A percentile compares a stretch with the other conserved stretches of the same genome.
phyloP scores from a whole-genome alignment of 2,329 filamentous ascomycete species.

The Fusarium sp. region DNA sequence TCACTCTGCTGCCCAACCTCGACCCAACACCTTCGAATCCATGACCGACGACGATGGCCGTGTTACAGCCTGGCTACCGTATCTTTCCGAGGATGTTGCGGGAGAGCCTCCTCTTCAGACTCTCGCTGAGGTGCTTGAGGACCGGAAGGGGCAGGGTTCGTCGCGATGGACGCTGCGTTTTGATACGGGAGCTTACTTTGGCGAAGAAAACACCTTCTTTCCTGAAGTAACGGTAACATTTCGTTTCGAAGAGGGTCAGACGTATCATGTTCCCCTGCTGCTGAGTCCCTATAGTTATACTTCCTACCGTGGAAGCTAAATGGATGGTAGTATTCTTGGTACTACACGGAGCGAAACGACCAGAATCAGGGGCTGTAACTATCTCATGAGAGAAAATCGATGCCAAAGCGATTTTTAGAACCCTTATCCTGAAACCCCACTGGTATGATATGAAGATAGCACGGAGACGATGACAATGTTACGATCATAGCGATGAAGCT shows the following conservation, averaged over 20 bases:
- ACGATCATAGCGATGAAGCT: slow-evolving; percentile 32
- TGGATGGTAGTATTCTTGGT: background rate
- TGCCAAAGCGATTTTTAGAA: background rate
- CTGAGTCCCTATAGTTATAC: slow-evolving; percentile 82
- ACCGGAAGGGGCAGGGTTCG: slow-evolving; percentile 50
- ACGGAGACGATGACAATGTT: slow-evolving; percentile 15
- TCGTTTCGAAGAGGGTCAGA: slow-evolving; percentile 64
- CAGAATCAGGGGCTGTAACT: background rate
- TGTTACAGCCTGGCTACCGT: slow-evolving; percentile 72
- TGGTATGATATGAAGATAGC: slow-evolving; percentile 4
- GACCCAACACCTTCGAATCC: slow-evolving; percentile 66
- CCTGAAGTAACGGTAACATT: slow-evolving; percentile 66
- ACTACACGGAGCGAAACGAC: background rate
- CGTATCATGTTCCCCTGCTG: slow-evolving; percentile 82
- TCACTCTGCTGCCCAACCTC: slow-evolving; percentile 25
- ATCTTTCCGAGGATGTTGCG: slow-evolving; percentile 57
- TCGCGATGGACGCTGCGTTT: slow-evolving; percentile 75
- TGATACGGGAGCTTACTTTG: slow-evolving; percentile 77
- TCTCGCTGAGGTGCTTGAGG: slow-evolving; percentile 62
- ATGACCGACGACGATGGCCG: slow-evolving; percentile 80
- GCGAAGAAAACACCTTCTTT: slow-evolving; percentile 67
- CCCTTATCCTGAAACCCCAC: background rate
- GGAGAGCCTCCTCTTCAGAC: slow-evolving; percentile 67
- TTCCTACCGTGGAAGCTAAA: slow-evolving; percentile 79
- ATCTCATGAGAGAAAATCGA: background rate